phyloP scores from a whole-genome alignment of 129 eudicot species.

The Tagetes patula region DNA sequence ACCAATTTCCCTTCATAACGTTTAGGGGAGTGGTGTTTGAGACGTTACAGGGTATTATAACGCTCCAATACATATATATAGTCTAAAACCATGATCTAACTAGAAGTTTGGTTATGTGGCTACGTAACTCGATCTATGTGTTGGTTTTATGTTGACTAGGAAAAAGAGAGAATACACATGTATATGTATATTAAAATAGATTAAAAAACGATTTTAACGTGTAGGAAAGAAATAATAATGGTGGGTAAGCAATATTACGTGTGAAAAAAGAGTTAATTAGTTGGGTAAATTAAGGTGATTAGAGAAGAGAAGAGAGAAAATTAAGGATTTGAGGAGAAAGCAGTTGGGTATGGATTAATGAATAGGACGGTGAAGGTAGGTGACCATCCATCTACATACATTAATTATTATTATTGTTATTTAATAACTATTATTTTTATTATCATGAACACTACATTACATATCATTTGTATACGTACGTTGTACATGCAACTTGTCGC shows the following conservation, averaged over 20 bases:
- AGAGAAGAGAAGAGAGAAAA: not conserved
- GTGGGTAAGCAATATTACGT: constrained; percentile 26
- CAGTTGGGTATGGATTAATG: constrained; percentile 21
- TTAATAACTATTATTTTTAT: too few species aligned
- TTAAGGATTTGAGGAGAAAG: constrained; percentile 16
- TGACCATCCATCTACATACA: constrained; percentile 37
- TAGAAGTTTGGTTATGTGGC: too few species aligned
- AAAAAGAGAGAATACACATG: not conserved
- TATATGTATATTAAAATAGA: not conserved
- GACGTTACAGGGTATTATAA: too few species aligned
- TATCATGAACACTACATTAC: not conserved
- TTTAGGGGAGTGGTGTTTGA: too few species aligned
- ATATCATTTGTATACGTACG: not conserved
- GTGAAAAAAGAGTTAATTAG: not conserved
- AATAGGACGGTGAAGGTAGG: constrained; percentile 33
- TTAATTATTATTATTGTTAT: constrained; percentile 5
- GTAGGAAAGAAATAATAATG: constrained; percentile 25
- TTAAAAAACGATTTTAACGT: constrained; percentile 16
- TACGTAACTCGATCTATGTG: too few species aligned
- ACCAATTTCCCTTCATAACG: too few species aligned
- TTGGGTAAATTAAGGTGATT: not conserved
- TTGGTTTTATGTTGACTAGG: not conserved
- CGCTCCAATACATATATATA: too few species aligned
- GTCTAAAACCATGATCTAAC: too few species aligned
- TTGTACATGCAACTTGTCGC: not conserved